phyloP scores from a whole-genome alignment of 2,329 filamentous ascomycete genomes.

The Venturia pyrina region DNA sequence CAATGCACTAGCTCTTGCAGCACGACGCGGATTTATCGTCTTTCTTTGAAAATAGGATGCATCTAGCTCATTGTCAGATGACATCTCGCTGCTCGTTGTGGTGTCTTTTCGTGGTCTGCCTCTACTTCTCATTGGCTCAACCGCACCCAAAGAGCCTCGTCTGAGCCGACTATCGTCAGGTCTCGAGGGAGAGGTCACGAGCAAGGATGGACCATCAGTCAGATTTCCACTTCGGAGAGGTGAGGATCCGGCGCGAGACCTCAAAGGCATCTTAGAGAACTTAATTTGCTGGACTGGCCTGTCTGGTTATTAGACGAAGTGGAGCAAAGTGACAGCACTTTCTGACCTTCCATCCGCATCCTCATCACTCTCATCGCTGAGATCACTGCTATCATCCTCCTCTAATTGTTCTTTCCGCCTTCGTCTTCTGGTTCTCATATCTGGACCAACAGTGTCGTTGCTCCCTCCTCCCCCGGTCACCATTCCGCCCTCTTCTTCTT shows the following conservation, averaged over 20 bases:
- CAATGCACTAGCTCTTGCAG: conserved; percentile 43
- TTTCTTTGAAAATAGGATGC: conserved; percentile 54
- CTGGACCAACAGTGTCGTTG: conserved; percentile 59
- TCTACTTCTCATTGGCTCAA: conserved; percentile 52
- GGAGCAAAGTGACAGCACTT: conserved; percentile 5
- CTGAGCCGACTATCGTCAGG: conserved; percentile 37
- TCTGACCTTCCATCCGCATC: conserved; percentile 46
- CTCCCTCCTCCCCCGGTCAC: conserved; percentile 54
- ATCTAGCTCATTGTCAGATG: conserved; percentile 71
- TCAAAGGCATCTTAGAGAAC: conserved; percentile 90
- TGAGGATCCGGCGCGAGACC: conserved; percentile 78
- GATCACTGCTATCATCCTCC: conserved; percentile 75
- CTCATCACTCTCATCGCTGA: conserved; percentile 77
- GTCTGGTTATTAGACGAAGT: conserved; percentile 4
- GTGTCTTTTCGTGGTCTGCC: conserved; percentile 63
- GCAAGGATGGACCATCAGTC: conserved; percentile 43
- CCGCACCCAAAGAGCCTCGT: conserved; percentile 60
- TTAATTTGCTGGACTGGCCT: conserved; percentile 80
- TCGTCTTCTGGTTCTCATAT: conserved; percentile 53
- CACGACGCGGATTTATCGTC: conserved; percentile 50
- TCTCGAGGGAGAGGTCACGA: conserved; percentile 46
- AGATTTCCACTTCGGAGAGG: conserved; percentile 62
- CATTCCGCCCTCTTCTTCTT: conserved; percentile 61
- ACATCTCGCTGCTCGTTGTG: conserved; percentile 71
- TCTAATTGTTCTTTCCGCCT: conserved; percentile 59